A percentile compares a stretch with the other conserved stretches of the same genome.
Conservation (phyloP, 2,329 filamentous ascomycete genomes). For the Aspergillus sp. region DNA sequence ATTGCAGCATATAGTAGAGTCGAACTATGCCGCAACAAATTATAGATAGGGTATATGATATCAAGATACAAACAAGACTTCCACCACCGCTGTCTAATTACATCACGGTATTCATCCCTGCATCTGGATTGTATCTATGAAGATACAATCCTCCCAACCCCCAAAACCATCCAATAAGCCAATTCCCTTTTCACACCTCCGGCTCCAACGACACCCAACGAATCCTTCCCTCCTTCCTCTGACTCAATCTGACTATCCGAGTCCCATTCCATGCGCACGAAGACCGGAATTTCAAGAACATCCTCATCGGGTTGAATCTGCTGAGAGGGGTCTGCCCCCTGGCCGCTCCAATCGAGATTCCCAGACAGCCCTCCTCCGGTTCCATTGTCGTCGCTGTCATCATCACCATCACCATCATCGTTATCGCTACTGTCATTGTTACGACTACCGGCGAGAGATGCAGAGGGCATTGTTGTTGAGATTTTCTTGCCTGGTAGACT, state of each 20-base stretch:
- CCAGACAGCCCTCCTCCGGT: background rate
- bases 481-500: conserved; percentile 30
- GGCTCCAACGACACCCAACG: conserved; percentile 8
- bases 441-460: background rate
- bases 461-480: conserved; percentile 23
- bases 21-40: too few species aligned
- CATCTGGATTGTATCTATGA: background rate
- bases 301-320: conserved; percentile 55
- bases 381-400: conserved; percentile 32
- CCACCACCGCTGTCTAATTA: too few species aligned
- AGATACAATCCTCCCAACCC: conserved; percentile 72
- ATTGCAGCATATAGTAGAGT: background rate
- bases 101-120: too few species aligned
- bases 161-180: conserved; percentile 93
- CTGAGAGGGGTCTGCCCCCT: conserved; percentile 12
- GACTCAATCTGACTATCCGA: conserved; percentile 54
- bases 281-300: conserved; percentile 86
- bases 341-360: conserved; percentile 29
- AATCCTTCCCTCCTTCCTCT: conserved; percentile 26
- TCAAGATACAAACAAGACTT: too few species aligned
- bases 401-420: conserved; percentile 29
- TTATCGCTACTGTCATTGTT: conserved; percentile 31
- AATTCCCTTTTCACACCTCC: conserved; percentile 78
- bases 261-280: conserved; percentile 90
- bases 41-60: too few species aligned